Conservation (phyloP, 2,329 filamentous ascomycete genomes). For the Helminthosporium solani region DNA sequence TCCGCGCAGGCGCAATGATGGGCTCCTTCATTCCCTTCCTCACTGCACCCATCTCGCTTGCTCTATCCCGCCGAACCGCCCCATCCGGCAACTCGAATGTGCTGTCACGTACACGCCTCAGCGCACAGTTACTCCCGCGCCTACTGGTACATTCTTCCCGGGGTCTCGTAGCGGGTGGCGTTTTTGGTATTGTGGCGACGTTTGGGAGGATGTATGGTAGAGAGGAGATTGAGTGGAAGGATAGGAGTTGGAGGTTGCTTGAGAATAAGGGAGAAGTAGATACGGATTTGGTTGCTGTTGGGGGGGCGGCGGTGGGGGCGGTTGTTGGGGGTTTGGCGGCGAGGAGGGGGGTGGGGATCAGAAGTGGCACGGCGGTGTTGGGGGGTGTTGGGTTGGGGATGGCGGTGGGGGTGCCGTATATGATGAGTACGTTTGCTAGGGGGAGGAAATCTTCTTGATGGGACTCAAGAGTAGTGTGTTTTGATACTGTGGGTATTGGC, state of each 20-base stretch:
- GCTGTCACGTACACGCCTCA: conserved; percentile 21
- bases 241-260: conserved; percentile 62
- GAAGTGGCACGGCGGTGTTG: conserved; percentile 42
- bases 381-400: conserved; percentile 54
- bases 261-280: conserved; percentile 57
- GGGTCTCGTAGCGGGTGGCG: conserved; percentile 50
- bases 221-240: conserved; percentile 64
- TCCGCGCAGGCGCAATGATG: conserved; percentile 56
- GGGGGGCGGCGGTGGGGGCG: conserved; percentile 44
- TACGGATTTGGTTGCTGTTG: conserved; percentile 58
- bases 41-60: conserved; percentile 34
- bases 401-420: conserved; percentile 47
- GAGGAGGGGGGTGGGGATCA: conserved; percentile 24
- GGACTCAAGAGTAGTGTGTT: neutral
- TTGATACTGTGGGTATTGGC: too few species aligned
- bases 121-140: conserved; percentile 21
- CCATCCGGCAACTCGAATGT: conserved; percentile 13
- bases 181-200: conserved; percentile 48
- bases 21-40: conserved; percentile 53
- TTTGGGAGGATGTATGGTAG: conserved; percentile 55
- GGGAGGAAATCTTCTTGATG: neutral
- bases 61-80: conserved; percentile 24
- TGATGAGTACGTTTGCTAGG: neutral
- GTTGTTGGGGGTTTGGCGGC: conserved; percentile 34
- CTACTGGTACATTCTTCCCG: conserved; percentile 52